A percentile compares a stretch with the other conserved stretches of the same genome.
Evolutionary conservation across 352 stramenopile species (phyloP).

Genomic region (Phytophthora citrophthora): DNA sequence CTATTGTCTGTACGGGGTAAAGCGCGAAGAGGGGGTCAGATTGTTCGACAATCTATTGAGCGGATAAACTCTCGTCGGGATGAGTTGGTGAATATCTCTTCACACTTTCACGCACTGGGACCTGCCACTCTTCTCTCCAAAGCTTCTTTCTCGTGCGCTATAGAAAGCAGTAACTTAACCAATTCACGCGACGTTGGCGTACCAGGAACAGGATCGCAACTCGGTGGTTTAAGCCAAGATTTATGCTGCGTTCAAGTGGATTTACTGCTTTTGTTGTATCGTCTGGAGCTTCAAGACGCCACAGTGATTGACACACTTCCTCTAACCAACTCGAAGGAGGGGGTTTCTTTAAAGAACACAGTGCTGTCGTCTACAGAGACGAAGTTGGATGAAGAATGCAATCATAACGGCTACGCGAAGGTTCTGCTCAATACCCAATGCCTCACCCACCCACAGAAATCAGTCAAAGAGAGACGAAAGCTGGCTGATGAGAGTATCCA

Average conservation of each 20-base stretch:
- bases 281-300: conserved; percentile 61
- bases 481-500: conserved; percentile 52
- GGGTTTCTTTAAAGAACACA: not conserved
- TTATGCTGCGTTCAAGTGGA: conserved; percentile 68
- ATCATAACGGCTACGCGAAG: conserved; percentile 59
- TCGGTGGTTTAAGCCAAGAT: conserved; percentile 57
- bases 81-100: conserved; percentile 36
- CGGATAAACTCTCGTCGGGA: conserved; percentile 49
- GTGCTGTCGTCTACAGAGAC: conserved; percentile 26
- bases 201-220: conserved; percentile 59
- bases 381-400: conserved; percentile 51
- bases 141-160: conserved; percentile 48
- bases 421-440: conserved; percentile 54
- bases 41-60: conserved; percentile 43
- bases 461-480: conserved; percentile 18
- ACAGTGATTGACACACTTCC: conserved; percentile 35
- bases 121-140: conserved; percentile 13
- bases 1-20: conserved; percentile 41
- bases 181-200: conserved; percentile 53
- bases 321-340: conserved; percentile 8
- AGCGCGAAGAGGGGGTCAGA: conserved; percentile 39
- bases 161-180: conserved; percentile 4
- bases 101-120: conserved; percentile 38
- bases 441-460: conserved; percentile 29
- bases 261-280: conserved; percentile 54